A percentile compares a stretch with the other conserved stretches of the same genome.
Evolutionary conservation across 179 eudicot species (phyloP).

Genomic region (Carnegiea gigantea): DNA sequence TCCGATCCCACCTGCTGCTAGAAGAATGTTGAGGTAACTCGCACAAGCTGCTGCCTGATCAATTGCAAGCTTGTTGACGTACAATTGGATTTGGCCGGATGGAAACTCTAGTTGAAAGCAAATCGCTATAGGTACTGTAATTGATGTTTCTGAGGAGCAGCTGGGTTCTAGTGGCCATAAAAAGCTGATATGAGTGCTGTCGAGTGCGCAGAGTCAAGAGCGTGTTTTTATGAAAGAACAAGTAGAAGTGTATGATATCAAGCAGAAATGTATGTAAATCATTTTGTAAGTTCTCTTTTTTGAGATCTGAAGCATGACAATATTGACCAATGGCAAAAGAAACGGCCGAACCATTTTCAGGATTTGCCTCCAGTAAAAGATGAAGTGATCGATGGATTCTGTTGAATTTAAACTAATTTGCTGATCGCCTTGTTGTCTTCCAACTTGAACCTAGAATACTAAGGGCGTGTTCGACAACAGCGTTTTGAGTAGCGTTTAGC

Average conservation of each 20-base stretch:
- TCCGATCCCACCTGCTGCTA: background rate
- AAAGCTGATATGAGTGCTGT: background rate
- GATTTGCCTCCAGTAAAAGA: background rate
- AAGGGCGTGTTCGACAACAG: too few relatives aligned
- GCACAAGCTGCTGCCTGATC: background rate
- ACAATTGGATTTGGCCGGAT: background rate
- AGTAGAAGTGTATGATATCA: background rate
- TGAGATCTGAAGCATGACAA: background rate
- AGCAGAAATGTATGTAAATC: background rate
- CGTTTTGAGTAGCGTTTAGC: too few relatives aligned
- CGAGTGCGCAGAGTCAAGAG: background rate
- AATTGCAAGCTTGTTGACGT: background rate
- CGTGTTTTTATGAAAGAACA: background rate
- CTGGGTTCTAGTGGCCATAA: background rate
- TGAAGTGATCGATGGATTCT: background rate
- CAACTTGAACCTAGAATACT: background rate
- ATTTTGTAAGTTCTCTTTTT: background rate
- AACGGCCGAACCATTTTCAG: background rate
- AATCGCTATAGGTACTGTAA: background rate
- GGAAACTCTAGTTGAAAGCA: background rate
- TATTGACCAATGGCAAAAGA: background rate
- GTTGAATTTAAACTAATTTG: background rate
- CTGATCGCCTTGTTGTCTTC: background rate
- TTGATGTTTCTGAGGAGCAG: background rate
- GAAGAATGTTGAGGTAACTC: slow-evolving; percentile 4